Base-by-base conservation (phyloP, 1,284 basidiomycete genomes). In the Waitea zeae region DNA sequence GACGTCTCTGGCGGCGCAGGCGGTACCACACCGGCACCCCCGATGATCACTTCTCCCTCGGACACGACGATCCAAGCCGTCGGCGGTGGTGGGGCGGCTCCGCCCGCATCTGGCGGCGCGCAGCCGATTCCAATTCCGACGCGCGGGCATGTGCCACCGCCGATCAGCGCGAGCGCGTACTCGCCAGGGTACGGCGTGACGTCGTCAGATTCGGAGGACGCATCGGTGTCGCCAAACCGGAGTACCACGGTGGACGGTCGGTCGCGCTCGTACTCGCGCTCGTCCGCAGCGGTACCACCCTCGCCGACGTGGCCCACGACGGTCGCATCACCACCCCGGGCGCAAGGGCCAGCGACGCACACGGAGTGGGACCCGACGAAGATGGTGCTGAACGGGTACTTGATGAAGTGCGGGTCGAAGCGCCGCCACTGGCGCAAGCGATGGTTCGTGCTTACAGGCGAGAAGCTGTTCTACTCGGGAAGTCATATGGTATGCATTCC, bases 331-430 rank as follows among this genome's bases (percentile, higher is more conserved):
- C 66, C 66, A 3, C 49, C 56, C 20, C 61, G 57, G 41, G 42
- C 42, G 17, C 37, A 44, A 26, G n/a, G n/a, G n/a, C n/a, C n/a
- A n/a, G n/a, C n/a, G n/a, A 41, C 38, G 18, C 15, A 35, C 24
- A 36, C 41, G 41, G 36, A 40, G 43, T 34, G 41, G 20, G 79
- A 80, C 46, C 62, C 68, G 4, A 59, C 69, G 15, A 89, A 87
- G 56, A 59, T 76, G 31, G 75, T 95, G 19, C 50, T 90, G 3
- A 73, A 79, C 19, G 90, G 90, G 2, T 99, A 98, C 53, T 61
- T 98, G 40, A 93, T 95, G 84, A 98, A 98, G 53, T 90, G 90
- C 52, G 89, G 89, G 30, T 77, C 77, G 34, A 87, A 93, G 44
- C 72, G 92, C 46, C 80, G 87, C 47, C 84, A 77, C 40, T 99